Conservation (phyloP, 176 grass and related monocot genomes). For the Aegilops umbellulata region DNA sequence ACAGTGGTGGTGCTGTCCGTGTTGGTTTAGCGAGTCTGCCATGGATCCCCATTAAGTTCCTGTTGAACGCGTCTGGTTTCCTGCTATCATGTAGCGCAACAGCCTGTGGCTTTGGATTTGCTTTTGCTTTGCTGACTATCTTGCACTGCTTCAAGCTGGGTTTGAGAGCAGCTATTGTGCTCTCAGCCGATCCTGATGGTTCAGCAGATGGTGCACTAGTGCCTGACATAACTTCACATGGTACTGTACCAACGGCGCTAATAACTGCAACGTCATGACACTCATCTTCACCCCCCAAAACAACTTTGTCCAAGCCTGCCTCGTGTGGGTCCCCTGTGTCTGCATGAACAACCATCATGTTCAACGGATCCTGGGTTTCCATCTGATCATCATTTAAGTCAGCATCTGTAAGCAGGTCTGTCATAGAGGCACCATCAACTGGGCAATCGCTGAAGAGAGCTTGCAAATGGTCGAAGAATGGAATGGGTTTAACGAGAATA, state of each 20-base stretch:
- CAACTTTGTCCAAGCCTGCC: slow-evolving; percentile 11
- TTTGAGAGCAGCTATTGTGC: slow-evolving; percentile 49
- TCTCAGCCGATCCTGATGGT: slow-evolving; percentile 47
- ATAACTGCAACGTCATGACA: slow-evolving; percentile 40
- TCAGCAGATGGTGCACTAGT: slow-evolving; percentile 43
- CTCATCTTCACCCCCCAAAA: slow-evolving; percentile 24
- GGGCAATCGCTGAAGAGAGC: slow-evolving; percentile 35
- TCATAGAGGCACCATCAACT: slow-evolving; percentile 36
- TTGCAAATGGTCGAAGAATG: slow-evolving; percentile 46
- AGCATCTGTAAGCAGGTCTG: neutral
- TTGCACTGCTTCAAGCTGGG: slow-evolving; percentile 36
- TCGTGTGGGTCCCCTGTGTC: slow-evolving; percentile 16
- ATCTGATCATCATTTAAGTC: slow-evolving; percentile 37
- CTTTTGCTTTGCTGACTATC: slow-evolving; percentile 37
- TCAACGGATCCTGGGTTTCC: slow-evolving; percentile 34
- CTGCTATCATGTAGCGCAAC: slow-evolving; percentile 5
- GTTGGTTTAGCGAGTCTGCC: slow-evolving; percentile 21
- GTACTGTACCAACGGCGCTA: slow-evolving; percentile 10
- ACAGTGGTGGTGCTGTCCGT: slow-evolving; percentile 20
- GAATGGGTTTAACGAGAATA: slow-evolving; percentile 49
- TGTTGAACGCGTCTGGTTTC: neutral
- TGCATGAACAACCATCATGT: slow-evolving; percentile 21
- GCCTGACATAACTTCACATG: slow-evolving; percentile 45
- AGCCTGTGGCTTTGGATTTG: slow-evolving; percentile 8
- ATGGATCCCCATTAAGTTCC: slow-evolving; percentile 13